Percentiles rank a stretch among this genome's conserved stretches.
Evolutionary conservation across 2,329 filamentous ascomycete genomes (phyloP).

Genomic region (Eurotiales sp.): DNA sequence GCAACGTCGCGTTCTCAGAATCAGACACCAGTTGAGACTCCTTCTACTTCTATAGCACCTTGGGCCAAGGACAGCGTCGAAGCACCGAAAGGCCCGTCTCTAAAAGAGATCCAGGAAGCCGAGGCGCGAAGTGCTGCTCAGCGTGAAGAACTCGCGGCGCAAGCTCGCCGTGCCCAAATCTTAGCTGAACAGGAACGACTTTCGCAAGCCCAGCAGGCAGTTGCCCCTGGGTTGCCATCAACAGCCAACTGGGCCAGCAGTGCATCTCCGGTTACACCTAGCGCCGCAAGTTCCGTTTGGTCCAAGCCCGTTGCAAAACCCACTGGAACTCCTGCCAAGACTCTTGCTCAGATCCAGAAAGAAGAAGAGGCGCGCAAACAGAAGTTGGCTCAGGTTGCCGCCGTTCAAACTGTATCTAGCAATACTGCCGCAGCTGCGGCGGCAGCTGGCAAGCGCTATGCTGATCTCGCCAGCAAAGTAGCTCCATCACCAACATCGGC

Average conservation of each 20-base stretch:
- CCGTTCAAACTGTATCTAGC: conserved; percentile 46
- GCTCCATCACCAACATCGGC: conserved; percentile 41
- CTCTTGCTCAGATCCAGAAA: conserved; percentile 89
- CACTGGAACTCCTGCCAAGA: conserved; percentile 52
- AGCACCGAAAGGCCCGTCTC: conserved; percentile 75
- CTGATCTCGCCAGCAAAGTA: conserved; percentile 83
- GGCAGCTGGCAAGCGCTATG: conserved; percentile 78
- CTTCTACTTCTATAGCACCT: conserved; percentile 75
- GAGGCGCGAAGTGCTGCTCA: conserved; percentile 92
- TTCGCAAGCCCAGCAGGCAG: conserved; percentile 59
- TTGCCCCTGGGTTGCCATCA: conserved; percentile 71
- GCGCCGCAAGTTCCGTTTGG: conserved; percentile 38
- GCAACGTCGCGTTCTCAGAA: conserved; percentile 68
- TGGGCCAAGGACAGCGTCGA: conserved; percentile 85
- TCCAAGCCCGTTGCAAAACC: conserved; percentile 44
- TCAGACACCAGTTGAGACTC: conserved; percentile 66
- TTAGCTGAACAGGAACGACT: conserved; percentile 75
- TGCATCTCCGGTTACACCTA: conserved; percentile 64
- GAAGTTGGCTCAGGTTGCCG: conserved; percentile 55
- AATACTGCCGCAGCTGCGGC: conserved; percentile 43
- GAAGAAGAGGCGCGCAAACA: conserved; percentile 91
- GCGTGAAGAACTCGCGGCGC: conserved; percentile 74
- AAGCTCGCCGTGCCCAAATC: conserved; percentile 64
- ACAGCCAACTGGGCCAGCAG: conserved; percentile 83
- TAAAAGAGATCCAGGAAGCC: conserved; percentile 95